Conservation (phyloP, 2,329 filamentous ascomycete species). For the Arthrobotrys sphaeroides region DNA sequence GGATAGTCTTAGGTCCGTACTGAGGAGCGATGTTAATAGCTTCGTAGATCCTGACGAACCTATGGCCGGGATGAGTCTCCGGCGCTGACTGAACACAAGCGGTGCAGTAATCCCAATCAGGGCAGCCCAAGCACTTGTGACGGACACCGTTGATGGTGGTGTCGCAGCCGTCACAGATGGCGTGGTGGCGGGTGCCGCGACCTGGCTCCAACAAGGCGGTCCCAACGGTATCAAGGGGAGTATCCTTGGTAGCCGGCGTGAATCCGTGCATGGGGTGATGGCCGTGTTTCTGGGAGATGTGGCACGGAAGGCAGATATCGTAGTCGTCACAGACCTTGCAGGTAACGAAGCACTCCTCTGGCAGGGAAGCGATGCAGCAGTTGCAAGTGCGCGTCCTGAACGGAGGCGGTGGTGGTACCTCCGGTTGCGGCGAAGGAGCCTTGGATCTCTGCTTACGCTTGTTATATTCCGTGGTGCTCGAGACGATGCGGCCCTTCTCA, state of each 20-base stretch:
- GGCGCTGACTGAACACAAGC: conserved; percentile 73
- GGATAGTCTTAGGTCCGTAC: conserved; percentile 66
- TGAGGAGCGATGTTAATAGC: conserved; percentile 64
- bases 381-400: conserved; percentile 73
- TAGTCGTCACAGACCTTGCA: conserved; percentile 87
- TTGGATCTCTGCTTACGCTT: conserved; percentile 65
- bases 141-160: conserved; percentile 86
- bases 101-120: conserved; percentile 95
- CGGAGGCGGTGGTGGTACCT: conserved; percentile 35
- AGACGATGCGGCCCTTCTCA: conserved; percentile 78
- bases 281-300: conserved; percentile 78
- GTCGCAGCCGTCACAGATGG: conserved; percentile 94
- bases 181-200: conserved; percentile 81
- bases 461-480: conserved; percentile 84
- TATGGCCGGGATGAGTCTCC: conserved; percentile 80
- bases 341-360: conserved; percentile 82
- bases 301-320: conserved; percentile 88
- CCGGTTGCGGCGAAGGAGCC: conserved; percentile 52
- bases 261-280: conserved; percentile 92
- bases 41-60: conserved; percentile 88
- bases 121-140: conserved; percentile 96
- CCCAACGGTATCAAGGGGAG: conserved; percentile 70
- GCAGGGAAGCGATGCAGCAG: conserved; percentile 68
- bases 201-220: conserved; percentile 77
- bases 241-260: conserved; percentile 72